Conservation (phyloP, 306 rosid species). For the Trifolium pratense region DNA sequence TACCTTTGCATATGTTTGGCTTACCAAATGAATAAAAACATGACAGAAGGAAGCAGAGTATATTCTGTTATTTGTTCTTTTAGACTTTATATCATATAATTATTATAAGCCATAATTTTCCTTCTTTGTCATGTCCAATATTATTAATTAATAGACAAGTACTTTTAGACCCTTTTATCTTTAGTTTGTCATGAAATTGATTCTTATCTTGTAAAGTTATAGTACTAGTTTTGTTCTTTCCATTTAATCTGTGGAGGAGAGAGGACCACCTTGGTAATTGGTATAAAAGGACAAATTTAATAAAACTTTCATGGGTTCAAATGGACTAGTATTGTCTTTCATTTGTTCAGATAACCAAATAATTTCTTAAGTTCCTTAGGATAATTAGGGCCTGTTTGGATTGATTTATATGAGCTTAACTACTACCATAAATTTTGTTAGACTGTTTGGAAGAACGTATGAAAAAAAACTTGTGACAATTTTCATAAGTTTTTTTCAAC, state of each 20-base stretch:
- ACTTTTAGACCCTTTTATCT: neutral
- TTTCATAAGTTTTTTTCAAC: too few species aligned
- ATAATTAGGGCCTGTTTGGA: too few species aligned
- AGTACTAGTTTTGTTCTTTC: too few species aligned
- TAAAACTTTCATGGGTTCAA: too few species aligned
- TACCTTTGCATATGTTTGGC: neutral
- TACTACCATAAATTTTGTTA: too few species aligned
- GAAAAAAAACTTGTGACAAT: too few species aligned
- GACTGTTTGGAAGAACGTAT: too few species aligned
- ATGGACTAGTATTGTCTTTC: too few species aligned
- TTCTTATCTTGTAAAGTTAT: too few species aligned
- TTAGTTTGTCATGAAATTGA: neutral
- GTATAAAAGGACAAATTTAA: neutral
- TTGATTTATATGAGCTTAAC: too few species aligned
- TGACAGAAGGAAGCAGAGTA: neutral
- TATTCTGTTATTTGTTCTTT: conserved; percentile 4
- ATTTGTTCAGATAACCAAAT: too few species aligned
- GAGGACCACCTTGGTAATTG: neutral
- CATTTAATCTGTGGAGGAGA: neutral
- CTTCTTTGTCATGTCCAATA: conserved; percentile 2
- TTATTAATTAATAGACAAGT: conserved; percentile 10
- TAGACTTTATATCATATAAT: neutral
- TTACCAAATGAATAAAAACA: neutral
- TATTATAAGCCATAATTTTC: conserved; percentile 11
- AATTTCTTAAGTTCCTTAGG: too few species aligned